Evolutionary conservation across 2,329 filamentous ascomycete genomes (phyloP).

Genomic region (Didymella arachidicola): DNA sequence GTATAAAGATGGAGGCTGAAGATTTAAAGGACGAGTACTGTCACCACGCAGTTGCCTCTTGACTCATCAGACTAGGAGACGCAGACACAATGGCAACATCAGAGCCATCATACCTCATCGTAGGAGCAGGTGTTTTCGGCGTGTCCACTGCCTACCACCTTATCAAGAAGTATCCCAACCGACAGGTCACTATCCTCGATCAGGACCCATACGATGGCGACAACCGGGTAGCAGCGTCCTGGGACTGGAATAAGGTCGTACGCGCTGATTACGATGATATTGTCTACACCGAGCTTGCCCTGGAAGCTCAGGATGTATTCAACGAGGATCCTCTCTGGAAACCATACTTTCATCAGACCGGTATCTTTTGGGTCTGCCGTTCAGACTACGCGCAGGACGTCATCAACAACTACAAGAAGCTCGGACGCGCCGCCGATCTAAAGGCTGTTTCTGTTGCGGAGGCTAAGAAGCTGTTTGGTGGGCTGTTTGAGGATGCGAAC

Average conservation of each 20-base stretch:
- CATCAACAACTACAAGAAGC: slow-evolving; percentile 59
- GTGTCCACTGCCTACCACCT: slow-evolving; percentile 52
- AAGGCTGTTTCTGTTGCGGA: slow-evolving; percentile 56
- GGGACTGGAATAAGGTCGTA: slow-evolving; percentile 77
- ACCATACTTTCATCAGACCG: slow-evolving; percentile 61
- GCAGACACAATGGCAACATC: slow-evolving; percentile 37
- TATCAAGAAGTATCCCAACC: slow-evolving; percentile 52
- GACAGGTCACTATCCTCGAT: slow-evolving; percentile 53
- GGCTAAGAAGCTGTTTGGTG: slow-evolving; percentile 65
- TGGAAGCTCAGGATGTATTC: slow-evolving; percentile 72
- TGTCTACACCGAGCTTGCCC: slow-evolving; percentile 68
- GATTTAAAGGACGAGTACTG: slow-evolving; percentile 12
- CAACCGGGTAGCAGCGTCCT: slow-evolving; percentile 65
- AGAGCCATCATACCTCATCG: slow-evolving; percentile 45
- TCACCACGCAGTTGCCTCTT: slow-evolving; percentile 23
- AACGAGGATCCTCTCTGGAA: slow-evolving; percentile 64
- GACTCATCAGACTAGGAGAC: slow-evolving; percentile 24
- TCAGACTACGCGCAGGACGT: slow-evolving; percentile 58
- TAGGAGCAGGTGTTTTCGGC: slow-evolving; percentile 50
- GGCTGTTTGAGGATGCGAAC: slow-evolving; percentile 67
- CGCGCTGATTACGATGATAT: slow-evolving; percentile 73
- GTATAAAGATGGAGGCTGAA: slow-evolving; percentile 30
- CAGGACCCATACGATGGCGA: slow-evolving; percentile 43
- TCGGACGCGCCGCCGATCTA: slow-evolving; percentile 58
- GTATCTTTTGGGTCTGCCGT: slow-evolving; percentile 56